Base-by-base conservation (phyloP, 176 grass and related monocot genomes). In the Secale cereale region DNA sequence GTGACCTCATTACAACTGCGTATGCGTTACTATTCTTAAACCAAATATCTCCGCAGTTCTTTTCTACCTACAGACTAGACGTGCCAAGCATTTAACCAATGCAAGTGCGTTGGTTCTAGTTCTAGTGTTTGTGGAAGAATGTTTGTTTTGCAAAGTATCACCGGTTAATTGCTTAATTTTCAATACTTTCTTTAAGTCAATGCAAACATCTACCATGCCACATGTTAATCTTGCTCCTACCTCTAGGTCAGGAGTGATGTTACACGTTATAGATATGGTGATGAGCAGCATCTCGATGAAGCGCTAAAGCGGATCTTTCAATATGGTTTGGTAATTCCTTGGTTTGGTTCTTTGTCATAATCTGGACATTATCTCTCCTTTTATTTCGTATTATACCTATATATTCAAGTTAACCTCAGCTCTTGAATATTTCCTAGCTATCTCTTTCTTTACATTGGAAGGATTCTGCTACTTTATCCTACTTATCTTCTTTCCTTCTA, bases 221-320 rank as follows among this genome's bases (percentile, higher is more conserved):
- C 73, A 54, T 76, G 17, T 32, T 76, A 76, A 76, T 32, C 73
- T 76, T 76, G 27, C 73, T 54, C 35, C 70, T 71, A 72, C 81
- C 67, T 71, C 54, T 83, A 98, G 95, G 95, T 98, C 64, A 91
- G 95, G 80, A 90, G 68, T 88, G 95, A 98, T 93, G 95, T 98
- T 86, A 98, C 83, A 36, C 90, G 95, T 50, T 98, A 80, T 83
- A 86, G 95, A 64, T 98, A 98, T 59, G 92, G 95, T 93, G 95
- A 98, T 82, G 95, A 98, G 61, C 95, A 98, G 70, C 92, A 98
- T 61, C 79, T 94, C 77, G 95, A 98, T 23, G 95, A 98, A 87
- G 95, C 92, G 5, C 67, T 98, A 57, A 92, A 98, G 61, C 57
- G 95, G 80, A 98, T 98, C 72, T 98, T 98, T 85, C 95, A 98